phyloP scores from a whole-genome alignment of 768 basidiomycete genomes.

The Chalciporus piperatus region DNA sequence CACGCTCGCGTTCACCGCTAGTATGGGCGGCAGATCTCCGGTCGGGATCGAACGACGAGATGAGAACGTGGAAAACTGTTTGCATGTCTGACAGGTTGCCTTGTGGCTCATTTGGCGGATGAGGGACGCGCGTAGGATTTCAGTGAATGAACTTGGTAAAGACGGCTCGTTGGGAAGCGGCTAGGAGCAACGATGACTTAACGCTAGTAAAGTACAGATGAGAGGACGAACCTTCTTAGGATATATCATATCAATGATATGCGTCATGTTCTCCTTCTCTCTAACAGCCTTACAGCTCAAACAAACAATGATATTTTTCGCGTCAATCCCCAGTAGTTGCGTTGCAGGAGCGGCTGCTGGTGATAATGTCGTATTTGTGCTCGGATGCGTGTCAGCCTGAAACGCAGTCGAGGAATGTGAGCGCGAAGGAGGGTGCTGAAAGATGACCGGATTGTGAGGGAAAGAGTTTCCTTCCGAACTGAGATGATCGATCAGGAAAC shows the following conservation, averaged over 20 bases:
- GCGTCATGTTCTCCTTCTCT: conserved; percentile 76
- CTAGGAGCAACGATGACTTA: conserved; percentile 20
- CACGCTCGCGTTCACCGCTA: conserved; percentile 84
- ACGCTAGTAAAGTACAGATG: neutral
- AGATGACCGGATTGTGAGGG: conserved; percentile 58
- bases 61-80: conserved; percentile 69
- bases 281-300: conserved; percentile 65
- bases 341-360: conserved; percentile 70
- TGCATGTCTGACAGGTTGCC: conserved; percentile 82
- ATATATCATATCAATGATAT: conserved; percentile 84
- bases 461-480: conserved; percentile 67
- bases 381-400: conserved; percentile 19
- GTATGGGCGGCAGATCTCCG: conserved; percentile 71
- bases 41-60: conserved; percentile 65
- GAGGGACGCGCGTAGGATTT: conserved; percentile 71
- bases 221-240: conserved; percentile 65
- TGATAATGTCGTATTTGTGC: conserved; percentile 13
- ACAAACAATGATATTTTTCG: conserved; percentile 74
- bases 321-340: conserved; percentile 80
- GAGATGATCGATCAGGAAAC: conserved; percentile 87
- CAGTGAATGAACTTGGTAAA: conserved; percentile 51
- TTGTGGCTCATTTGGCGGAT: conserved; percentile 82
- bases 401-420: conserved; percentile 7
- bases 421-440: conserved; percentile 22
- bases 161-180: conserved; percentile 35